Evolutionary conservation across 2,329 filamentous ascomycete species (phyloP).

Genomic region (Penicillium aurantiogriseum): DNA sequence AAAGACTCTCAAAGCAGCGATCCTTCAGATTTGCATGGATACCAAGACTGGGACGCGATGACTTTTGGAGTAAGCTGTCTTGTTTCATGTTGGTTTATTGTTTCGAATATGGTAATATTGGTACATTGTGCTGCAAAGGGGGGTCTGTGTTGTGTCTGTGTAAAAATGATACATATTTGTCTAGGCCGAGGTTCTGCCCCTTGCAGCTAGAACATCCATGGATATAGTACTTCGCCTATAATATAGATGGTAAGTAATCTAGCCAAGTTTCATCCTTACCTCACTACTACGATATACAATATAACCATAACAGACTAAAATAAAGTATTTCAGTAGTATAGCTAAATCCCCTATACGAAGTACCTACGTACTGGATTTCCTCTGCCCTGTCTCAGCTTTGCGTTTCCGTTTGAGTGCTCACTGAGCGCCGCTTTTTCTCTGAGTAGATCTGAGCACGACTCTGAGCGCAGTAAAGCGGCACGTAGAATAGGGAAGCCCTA

Average conservation of each 20-base stretch:
- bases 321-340: not conserved
- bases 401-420: too few species aligned
- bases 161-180: not conserved
- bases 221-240: too few species aligned
- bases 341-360: too few species aligned
- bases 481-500: too few species aligned
- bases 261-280: too few species aligned
- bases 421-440: too few species aligned
- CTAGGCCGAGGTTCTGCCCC: not conserved
- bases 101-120: not conserved
- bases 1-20: not conserved
- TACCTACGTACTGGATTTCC: too few species aligned
- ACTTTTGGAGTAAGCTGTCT: not conserved
- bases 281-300: not conserved
- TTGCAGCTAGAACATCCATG: not conserved
- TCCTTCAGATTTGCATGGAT: not conserved
- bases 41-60: not conserved
- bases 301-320: not conserved
- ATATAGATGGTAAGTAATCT: not conserved
- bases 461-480: too few species aligned
- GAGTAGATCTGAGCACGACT: too few species aligned
- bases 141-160: not conserved
- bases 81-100: not conserved
- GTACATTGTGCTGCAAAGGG: not conserved
- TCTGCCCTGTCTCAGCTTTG: too few species aligned